These are phyloP conservation scores for Fomes fomentarius DNA, from an alignment of 1,284 basidiomycete species.

Conservation along the genomic window DNA sequence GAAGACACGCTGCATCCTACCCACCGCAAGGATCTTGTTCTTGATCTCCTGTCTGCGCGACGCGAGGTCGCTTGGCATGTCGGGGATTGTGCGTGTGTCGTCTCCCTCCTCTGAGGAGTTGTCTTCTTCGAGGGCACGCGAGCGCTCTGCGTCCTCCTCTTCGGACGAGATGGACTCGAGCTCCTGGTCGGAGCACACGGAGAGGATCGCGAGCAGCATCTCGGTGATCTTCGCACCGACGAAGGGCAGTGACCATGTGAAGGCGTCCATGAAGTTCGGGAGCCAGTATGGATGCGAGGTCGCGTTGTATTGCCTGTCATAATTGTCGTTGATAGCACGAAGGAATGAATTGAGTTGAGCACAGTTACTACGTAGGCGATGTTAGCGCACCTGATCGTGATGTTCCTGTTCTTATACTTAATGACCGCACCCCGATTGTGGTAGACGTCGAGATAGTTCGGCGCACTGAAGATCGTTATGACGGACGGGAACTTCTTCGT, in stretches of 20 bases:
- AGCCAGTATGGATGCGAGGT: slow-evolving; percentile 91
- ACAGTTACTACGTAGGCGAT: no score
- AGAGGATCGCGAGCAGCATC: slow-evolving; percentile 95
- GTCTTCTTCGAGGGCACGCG: slow-evolving; percentile 21
- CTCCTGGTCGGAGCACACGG: slow-evolving; percentile 94
- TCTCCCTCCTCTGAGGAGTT: slow-evolving; percentile 32
- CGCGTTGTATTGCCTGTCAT: slow-evolving; percentile 90
- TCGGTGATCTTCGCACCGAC: slow-evolving; percentile 98
- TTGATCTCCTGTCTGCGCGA: slow-evolving; percentile 82
- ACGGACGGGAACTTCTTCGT: slow-evolving; percentile 92
- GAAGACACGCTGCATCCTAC: slow-evolving; percentile 93
- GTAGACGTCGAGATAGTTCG: slow-evolving; percentile 96
- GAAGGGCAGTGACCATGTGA: slow-evolving; percentile 98
- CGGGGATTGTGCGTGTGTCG: slow-evolving; percentile 40
- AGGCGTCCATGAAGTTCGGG: slow-evolving; percentile 99
- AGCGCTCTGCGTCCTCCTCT: slow-evolving; percentile 39
- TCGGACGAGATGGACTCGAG: slow-evolving; percentile 62
- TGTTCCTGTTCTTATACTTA: slow-evolving; percentile 98
- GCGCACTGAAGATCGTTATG: slow-evolving; percentile 96
- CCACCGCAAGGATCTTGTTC: slow-evolving; percentile 93
- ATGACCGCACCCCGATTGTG: slow-evolving; percentile 96
- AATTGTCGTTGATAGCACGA: no score
- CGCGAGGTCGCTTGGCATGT: slow-evolving; percentile 44
- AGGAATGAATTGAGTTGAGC: no score
- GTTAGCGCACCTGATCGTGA: slow-evolving; percentile 74